These are phyloP conservation scores for Podospora didyma DNA, from an alignment of 495 filamentous ascomycete genomes.

Conservation along the genomic window DNA sequence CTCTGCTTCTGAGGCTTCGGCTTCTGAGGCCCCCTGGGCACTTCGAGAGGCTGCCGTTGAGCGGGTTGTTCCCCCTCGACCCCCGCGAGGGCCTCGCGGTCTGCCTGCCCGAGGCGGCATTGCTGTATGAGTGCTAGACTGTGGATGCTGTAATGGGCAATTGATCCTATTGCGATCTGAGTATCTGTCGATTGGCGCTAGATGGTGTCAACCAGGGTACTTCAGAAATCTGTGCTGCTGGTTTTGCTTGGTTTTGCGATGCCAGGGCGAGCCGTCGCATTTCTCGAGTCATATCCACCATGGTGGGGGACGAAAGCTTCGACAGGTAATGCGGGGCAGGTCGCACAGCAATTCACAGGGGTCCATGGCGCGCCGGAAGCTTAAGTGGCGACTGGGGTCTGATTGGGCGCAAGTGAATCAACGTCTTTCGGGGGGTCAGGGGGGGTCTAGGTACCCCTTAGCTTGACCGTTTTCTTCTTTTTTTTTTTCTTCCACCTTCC, in stretches of 20 bases:
- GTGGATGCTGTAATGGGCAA: background rate
- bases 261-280: background rate
- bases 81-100: conserved; percentile 10
- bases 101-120: conserved; percentile 9
- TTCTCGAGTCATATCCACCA: background rate
- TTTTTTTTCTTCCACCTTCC: too few species aligned
- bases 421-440: too few species aligned
- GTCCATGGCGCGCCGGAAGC: too few species aligned
- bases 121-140: background rate
- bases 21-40: background rate
- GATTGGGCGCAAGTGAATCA: too few species aligned
- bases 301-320: conserved; percentile 15
- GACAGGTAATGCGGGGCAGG: background rate
- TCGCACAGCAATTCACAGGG: too few species aligned
- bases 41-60: background rate
- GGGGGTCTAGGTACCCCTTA: too few species aligned
- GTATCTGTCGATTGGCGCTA: too few species aligned
- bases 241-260: background rate
- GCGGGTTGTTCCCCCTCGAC: conserved; percentile 7
- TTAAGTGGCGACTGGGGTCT: too few species aligned
- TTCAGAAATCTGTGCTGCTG: background rate
- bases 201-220: too few species aligned
- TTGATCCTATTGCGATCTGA: background rate
- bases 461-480: too few species aligned
- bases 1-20: conserved; percentile 4